A percentile compares a stretch with the other conserved stretches of the same genome.
Evolutionary conservation across 2,329 filamentous ascomycete genomes (phyloP).

Genomic region (Pseudopithomyces chartarum): DNA sequence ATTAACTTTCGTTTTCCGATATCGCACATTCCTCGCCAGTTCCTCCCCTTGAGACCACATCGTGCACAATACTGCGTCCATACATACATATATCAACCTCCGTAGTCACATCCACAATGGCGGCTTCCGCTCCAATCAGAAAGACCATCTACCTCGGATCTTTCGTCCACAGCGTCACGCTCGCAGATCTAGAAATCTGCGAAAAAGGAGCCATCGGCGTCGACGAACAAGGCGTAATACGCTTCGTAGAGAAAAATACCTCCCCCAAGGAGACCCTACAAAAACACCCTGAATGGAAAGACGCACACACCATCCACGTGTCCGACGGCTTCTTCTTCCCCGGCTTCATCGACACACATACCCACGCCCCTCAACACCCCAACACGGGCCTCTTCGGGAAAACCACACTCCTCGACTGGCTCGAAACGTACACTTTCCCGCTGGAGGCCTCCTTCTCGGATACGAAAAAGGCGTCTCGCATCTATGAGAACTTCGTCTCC

Average conservation of each 20-base stretch:
- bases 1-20: background rate
- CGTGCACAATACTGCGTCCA: background rate
- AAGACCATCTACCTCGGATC: constrained; percentile 62
- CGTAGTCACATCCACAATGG: constrained; percentile 23
- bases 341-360: constrained; percentile 86
- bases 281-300: constrained; percentile 44
- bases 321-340: constrained; percentile 77
- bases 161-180: constrained; percentile 62
- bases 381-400: constrained; percentile 95
- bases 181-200: constrained; percentile 55
- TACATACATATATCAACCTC: background rate
- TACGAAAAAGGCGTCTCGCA: constrained; percentile 64
- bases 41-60: too few relatives aligned
- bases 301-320: constrained; percentile 45
- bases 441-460: constrained; percentile 78
- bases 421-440: constrained; percentile 93
- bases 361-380: constrained; percentile 93
- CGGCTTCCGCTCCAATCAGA: constrained; percentile 31
- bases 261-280: constrained; percentile 26
- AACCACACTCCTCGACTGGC: constrained; percentile 89
- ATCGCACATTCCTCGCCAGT: too few relatives aligned
- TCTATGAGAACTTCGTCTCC: constrained; percentile 79
- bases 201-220: constrained; percentile 56
- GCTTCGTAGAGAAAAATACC: constrained; percentile 49
- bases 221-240: constrained; percentile 58